Base-by-base conservation (phyloP, 2,329 filamentous ascomycete species). In the Colletotrichum gloeosporioides region DNA sequence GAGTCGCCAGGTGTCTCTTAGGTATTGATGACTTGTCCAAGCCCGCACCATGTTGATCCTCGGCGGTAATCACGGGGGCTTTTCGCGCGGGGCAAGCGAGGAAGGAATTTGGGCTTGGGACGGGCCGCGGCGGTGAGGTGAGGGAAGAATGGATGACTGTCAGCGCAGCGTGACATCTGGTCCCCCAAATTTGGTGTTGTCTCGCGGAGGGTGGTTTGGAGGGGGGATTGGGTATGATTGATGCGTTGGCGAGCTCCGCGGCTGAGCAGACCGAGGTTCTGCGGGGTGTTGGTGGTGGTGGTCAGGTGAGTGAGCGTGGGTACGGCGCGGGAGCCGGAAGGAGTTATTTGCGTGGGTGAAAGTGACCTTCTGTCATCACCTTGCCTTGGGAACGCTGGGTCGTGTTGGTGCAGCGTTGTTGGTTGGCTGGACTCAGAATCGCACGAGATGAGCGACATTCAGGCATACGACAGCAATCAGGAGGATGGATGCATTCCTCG, bases 191-290 rank as follows among this genome's bases (percentile, higher is more conserved):
- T 25, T 53, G 68, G 68, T 25, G 13, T 49, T 49, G 44, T 49
- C 34, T 34, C 16, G 39, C 15, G 62, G 57, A 49, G 32, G 32
- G 32, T 34, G 29, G 15, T 39, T 59, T 59, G 25, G 18, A 27
- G 22, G 64, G 39, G 64, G 39, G 59, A 63, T 70, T 62, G 70
- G 73, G 64, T 73, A 34, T 63, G 70, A 69, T 73, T 73, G 73
- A 76, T 76, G 73, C 36, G 73, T 76, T 76, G 70, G 73, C 70
- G 44, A 73, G 18, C 65, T 44, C 73, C 71, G 64, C 73, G 73
- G 73, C 70, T 65, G 64, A 72, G 69, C 53, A 36, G 34, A 69
- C 73, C 70, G 71, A 71, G 44, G 70, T 64, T 64, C 32, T 16
- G 27, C 31, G 66, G 36, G 65, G 29, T 49, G 44, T 49, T 32